Percentiles rank a stretch among this genome's conserved stretches.
Evolutionary conservation across 306 rosid species (phyloP).

Genomic region (Trichosanthes cucumerina): DNA sequence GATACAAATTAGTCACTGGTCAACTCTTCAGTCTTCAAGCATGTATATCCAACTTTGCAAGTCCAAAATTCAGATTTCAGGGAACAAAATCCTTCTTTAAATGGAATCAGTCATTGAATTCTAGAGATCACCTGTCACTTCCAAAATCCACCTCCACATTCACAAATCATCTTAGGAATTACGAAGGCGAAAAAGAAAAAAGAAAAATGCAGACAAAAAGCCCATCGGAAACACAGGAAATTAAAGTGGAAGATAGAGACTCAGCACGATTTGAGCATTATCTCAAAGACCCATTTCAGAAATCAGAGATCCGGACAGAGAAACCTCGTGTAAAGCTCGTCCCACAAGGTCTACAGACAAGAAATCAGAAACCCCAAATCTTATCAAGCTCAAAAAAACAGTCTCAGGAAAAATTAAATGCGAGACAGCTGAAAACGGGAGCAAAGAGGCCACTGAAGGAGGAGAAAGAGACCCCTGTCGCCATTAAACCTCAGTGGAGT

Average conservation of each 20-base stretch:
- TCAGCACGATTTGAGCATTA: conserved; percentile 7
- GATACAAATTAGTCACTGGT: neutral
- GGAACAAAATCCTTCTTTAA: neutral
- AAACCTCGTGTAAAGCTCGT: conserved; percentile 3
- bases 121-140: conserved; percentile 2
- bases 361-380: conserved; percentile 11
- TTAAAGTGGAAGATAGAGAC: neutral
- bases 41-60: neutral
- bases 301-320: conserved; percentile 5
- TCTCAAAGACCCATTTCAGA: conserved; percentile 10
- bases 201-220: neutral
- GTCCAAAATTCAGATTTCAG: neutral
- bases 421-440: conserved; percentile 12
- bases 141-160: conserved; percentile 11
- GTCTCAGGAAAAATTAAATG: neutral
- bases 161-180: neutral
- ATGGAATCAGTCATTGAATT: neutral
- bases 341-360: conserved; percentile 10
- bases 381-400: neutral
- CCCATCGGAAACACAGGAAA: neutral
- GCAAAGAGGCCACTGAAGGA: neutral
- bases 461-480: conserved; percentile 7
- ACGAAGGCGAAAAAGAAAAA: neutral
- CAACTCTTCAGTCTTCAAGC: neutral
- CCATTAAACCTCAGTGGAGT: conserved; percentile 17